Percentiles rank a stretch among this genome's conserved stretches.
phyloP scores from a whole-genome alignment of 768 basidiomycete species.

The Boletus patriciae region DNA sequence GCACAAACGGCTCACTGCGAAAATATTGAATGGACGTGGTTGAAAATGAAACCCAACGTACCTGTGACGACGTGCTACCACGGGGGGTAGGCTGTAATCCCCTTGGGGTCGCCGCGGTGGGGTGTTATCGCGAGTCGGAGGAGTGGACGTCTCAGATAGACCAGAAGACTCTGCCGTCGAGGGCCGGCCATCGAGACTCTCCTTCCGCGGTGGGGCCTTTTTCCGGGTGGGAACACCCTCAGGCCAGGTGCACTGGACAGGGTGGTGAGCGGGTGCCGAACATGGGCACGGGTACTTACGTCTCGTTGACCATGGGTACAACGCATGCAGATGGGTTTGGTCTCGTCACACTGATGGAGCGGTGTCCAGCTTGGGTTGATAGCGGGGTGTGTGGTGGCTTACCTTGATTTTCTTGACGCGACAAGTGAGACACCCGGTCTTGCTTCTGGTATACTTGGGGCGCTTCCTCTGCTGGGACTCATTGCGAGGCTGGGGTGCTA shows the following conservation, averaged over 20 bases:
- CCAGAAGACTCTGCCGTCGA: slow-evolving; percentile 78
- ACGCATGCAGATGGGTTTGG: slow-evolving; percentile 82
- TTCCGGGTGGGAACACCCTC: slow-evolving; percentile 74
- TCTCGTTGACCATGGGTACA: slow-evolving; percentile 86
- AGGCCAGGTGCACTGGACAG: slow-evolving; percentile 75
- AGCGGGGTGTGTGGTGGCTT: slow-evolving; percentile 22
- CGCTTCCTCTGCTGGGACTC: slow-evolving; percentile 69
- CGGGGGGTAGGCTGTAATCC: slow-evolving; percentile 39
- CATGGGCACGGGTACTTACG: slow-evolving; percentile 40
- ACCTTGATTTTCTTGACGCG: slow-evolving; percentile 95
- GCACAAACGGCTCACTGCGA: slow-evolving; percentile 46
- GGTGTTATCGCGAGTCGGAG: slow-evolving; percentile 65
- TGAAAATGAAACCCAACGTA: slow-evolving; percentile 9
- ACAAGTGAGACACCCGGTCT: slow-evolving; percentile 93
- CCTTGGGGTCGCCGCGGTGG: slow-evolving; percentile 55
- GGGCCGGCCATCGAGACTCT: slow-evolving; percentile 60
- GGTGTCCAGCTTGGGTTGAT: slow-evolving; percentile 1
- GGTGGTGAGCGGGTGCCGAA: slow-evolving; percentile 14
- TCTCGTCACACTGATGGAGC: slow-evolving; percentile 76
- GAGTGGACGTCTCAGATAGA: slow-evolving; percentile 68
- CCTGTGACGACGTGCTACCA: slow-evolving; percentile 44
- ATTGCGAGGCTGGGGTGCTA: slow-evolving; percentile 46
- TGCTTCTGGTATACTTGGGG: slow-evolving; percentile 91
- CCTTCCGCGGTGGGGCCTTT: slow-evolving; percentile 58
- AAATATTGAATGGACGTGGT: slow-evolving; percentile 4